Evolutionary conservation across 2,329 filamentous ascomycete species (phyloP).

Genomic region (Stachybotrys chartarum): DNA sequence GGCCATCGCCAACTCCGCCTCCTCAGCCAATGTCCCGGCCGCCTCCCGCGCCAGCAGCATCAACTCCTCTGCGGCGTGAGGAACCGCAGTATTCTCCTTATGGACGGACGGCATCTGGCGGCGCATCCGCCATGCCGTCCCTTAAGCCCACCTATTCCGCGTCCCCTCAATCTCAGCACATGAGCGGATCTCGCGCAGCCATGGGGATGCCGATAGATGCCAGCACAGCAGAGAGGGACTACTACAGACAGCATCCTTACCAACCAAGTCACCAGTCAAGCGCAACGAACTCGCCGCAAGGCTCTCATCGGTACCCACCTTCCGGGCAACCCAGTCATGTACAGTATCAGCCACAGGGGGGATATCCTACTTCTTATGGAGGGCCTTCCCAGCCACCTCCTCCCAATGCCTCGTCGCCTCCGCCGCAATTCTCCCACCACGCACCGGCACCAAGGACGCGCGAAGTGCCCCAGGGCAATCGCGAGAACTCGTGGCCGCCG

Average conservation of each 20-base stretch:
- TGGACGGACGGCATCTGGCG: conserved; percentile 22
- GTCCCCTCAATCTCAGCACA: conserved; percentile 43
- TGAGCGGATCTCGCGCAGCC: conserved; percentile 35
- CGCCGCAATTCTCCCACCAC: conserved; percentile 47
- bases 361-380: conserved; percentile 36
- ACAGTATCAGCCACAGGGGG: conserved; percentile 35
- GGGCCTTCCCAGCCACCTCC: conserved; percentile 23
- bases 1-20: conserved; percentile 44
- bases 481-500: conserved; percentile 27
- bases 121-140: conserved; percentile 42
- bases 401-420: conserved; percentile 40
- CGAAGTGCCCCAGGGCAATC: conserved; percentile 31
- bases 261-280: conserved; percentile 25
- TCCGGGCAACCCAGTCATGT: conserved; percentile 27
- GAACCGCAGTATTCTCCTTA: conserved; percentile 43
- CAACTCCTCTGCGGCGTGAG: conserved; percentile 40
- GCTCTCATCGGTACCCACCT: conserved; percentile 37
- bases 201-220: conserved; percentile 30
- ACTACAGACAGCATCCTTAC: conserved; percentile 35
- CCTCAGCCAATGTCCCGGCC: conserved; percentile 36
- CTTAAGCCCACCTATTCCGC: conserved; percentile 45
- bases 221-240: conserved; percentile 36
- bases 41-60: conserved; percentile 29
- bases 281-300: conserved; percentile 39
- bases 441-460: conserved; percentile 34